phyloP scores from a whole-genome alignment of 2,329 filamentous ascomycete species.

The Acephala macrosclerotiorum region DNA sequence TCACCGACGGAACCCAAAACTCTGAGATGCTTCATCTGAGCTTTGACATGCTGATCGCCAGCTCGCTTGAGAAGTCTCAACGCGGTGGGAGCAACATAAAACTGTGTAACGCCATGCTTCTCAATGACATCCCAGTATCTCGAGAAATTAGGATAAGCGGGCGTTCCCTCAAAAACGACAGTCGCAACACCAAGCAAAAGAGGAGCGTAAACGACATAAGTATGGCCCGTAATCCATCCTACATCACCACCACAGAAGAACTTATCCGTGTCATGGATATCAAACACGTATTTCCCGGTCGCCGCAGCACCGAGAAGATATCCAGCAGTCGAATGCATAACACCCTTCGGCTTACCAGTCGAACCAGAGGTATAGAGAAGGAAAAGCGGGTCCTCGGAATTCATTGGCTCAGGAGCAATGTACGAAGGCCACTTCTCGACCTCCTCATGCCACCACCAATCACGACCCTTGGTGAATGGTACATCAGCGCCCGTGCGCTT shows the following conservation, averaged over 20 bases:
- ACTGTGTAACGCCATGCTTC: conserved; percentile 94
- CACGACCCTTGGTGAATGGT: conserved; percentile 74
- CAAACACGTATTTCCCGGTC: conserved; percentile 98
- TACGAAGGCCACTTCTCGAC: conserved; percentile 96
- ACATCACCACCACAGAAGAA: conserved; percentile 99
- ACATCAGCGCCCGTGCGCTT: conserved; percentile 95
- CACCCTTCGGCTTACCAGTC: conserved; percentile 98
- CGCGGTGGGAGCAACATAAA: conserved; percentile 97
- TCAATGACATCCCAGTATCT: conserved; percentile 99
- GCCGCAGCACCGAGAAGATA: conserved; percentile 93
- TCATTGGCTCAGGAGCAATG: conserved; percentile 87
- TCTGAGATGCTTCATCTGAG: conserved; percentile 86
- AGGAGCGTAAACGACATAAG: conserved; percentile 97
- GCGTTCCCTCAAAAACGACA: conserved; percentile 97
- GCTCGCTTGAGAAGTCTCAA: conserved; percentile 93
- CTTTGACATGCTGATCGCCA: conserved; percentile 89
- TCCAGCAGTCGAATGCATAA: conserved; percentile 96
- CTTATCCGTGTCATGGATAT: conserved; percentile 90
- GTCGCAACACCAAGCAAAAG: conserved; percentile 91
- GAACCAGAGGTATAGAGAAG: conserved; percentile 97
- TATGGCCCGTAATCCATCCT: conserved; percentile 98
- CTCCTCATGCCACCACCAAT: conserved; percentile 99
- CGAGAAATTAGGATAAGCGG: conserved; percentile 96
- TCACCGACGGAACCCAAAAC: conserved; percentile 95
- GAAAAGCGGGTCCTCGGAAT: conserved; percentile 95